Evolutionary conservation across 352 stramenopile species (phyloP), one percentile per base, ranked within the genome.

Genomic region (Phytophthora uliginosa): DNA sequence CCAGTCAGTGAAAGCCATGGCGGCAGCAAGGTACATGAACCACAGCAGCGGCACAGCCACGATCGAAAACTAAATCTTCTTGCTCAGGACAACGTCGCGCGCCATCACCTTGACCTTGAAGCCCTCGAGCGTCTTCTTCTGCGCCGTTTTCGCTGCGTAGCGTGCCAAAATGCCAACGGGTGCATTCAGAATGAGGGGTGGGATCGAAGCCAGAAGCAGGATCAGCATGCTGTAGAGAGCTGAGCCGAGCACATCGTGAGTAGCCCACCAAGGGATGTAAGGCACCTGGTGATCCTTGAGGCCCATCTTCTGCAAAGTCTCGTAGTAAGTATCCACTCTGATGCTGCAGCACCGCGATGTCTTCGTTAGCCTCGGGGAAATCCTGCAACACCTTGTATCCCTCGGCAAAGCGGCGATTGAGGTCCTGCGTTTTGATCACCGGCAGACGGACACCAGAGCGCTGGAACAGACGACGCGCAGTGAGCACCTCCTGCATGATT

Each of bases 401-500:
- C 69, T 98, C 92, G 4, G 94, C 93, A 77, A 98, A 98, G 54
- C 93, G 84, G 34, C 93, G 89, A 73, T 97, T 98, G 24, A 98
- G 64, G 69, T 98, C 91, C 73, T 98, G 88, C 56, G 95, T 98
- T 64, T 98, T 84, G 65, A 96, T 95, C n/a, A 92, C 89, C 9
- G 88, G 91, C 24, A 98, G 63, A 40, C 89, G 87, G 40, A 95
- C 82, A 33, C 93, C 88, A 51, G 93, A 95, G 59, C 91, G 89
- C 74, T 98, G 94, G 69, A 98, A 99, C 26, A 99, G 81, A 59
- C 98, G 91, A 57, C 98, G 86, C 22, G 96, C 96, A 28, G 96
- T 99, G 80, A 99, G 95, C 50, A 99, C 91, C 13, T 98, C 73
- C 83, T 99, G 95, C 72, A 99, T 84, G 24, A 95, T 96, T 63